Evolutionary conservation across 2,329 filamentous ascomycete species (phyloP).

Genomic region (Monosporascus sp.): DNA sequence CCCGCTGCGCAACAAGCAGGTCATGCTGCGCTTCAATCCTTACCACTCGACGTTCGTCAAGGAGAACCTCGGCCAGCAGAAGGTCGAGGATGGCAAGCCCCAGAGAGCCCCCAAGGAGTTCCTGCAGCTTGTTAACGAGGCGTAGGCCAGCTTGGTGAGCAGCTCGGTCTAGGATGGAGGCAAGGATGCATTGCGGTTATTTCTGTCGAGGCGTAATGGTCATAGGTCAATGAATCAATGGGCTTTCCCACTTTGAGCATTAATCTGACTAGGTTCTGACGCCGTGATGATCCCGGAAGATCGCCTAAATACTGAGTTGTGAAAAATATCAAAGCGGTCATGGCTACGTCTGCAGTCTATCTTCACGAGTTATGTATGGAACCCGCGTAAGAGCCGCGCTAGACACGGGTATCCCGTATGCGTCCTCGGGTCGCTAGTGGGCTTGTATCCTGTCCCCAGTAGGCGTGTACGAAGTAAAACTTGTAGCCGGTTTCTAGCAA

Average conservation of each 20-base stretch:
- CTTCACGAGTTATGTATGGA: too few species aligned
- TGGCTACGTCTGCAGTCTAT: too few species aligned
- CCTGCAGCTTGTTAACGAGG: slow-evolving; percentile 25
- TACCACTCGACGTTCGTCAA: slow-evolving; percentile 89
- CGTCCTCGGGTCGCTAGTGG: too few species aligned
- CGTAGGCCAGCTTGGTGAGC: slow-evolving; percentile 31
- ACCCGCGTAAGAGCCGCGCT: too few species aligned
- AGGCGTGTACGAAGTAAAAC: too few species aligned
- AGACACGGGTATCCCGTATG: too few species aligned
- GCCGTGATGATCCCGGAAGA: too few species aligned
- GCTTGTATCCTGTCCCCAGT: too few species aligned
- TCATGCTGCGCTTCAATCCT: slow-evolving; percentile 96
- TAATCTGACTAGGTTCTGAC: too few species aligned
- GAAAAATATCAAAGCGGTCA: too few species aligned
- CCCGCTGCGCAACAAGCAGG: slow-evolving; percentile 97
- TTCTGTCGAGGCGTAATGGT: slow-evolving; percentile 28
- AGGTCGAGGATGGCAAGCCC: slow-evolving; percentile 59
- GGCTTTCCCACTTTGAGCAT: slow-evolving; percentile 20
- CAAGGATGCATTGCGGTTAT: slow-evolving; percentile 16
- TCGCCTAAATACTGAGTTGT: too few species aligned
- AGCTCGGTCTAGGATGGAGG: slow-evolving; percentile 21
- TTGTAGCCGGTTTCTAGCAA: too few species aligned
- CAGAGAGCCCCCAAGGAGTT: slow-evolving; percentile 27
- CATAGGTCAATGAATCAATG: slow-evolving; percentile 27
- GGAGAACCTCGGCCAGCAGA: slow-evolving; percentile 73